Base-by-base conservation (phyloP, 164 flowering plant genomes). In the Kalanchoe fedtschenkoi region DNA sequence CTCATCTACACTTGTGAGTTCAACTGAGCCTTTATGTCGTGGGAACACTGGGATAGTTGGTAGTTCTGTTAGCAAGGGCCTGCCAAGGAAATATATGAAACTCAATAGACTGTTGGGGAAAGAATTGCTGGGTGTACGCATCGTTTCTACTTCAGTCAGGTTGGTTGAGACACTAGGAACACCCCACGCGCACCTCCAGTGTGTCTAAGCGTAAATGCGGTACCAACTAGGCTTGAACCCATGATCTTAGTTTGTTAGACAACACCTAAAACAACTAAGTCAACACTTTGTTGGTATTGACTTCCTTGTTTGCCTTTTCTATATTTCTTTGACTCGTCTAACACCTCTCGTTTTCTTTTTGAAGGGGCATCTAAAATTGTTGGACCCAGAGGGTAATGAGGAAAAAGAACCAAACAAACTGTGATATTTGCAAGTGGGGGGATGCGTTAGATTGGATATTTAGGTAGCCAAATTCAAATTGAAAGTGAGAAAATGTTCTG, bases 61-160 rank as follows among this genome's bases (percentile, higher is more conserved):
- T 62, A 84, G 76, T 75, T 82, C 30, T 86, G 88, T 81, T 84
- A 21, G 78, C 80, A 34, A 62, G 84, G 17, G n/a, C n/a, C 42
- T 86, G 72, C 84, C 82, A 5, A 81, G 59, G 74, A 81, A 62
- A 58, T 61, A 81, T 5, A 82, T 82, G 89, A 72, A n/a, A 69
- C 66, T 74, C 53, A 86, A 82, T 65, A 68, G 63, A 68, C n/a
- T 63, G 13, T 53, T 84, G 2, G 89, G 87, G 2, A 58, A 17
- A 22, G 91, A 89, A 0, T 80, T 84, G 4, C 37, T 86, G 51
- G 70, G 74, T 7, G 79, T 84, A 17, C 82, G 84, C 60, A 30
- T 66, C 19, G 77, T 77, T 42, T 86, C 81, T 63, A 54, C 84
- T 43, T 79, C 65, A 54, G 43, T 82, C 13, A 79, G 82, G 64